phyloP scores from a whole-genome alignment of 1,284 basidiomycete species.

The Ceratobasidium sp. region DNA sequence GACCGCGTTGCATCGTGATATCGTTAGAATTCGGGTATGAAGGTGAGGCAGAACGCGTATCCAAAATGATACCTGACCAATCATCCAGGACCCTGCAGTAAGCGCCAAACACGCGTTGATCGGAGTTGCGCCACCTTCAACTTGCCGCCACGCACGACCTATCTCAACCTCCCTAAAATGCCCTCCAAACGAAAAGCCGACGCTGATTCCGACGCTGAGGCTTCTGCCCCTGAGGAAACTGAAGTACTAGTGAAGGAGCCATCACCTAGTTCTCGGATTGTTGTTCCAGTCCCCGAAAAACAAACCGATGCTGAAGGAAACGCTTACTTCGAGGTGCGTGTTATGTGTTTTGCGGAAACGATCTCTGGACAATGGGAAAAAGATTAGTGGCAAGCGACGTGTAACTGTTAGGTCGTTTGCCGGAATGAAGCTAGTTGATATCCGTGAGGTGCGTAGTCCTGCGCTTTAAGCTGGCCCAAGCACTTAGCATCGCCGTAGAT shows the following conservation, averaged over 20 bases:
- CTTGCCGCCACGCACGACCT: conserved; percentile 6
- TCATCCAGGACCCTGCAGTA: conserved; percentile 15
- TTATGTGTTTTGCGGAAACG: not conserved
- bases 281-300: conserved; percentile 29
- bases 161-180: not conserved
- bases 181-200: conserved; percentile 34
- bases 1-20: conserved; percentile 40
- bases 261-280: not conserved
- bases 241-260: not conserved
- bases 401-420: conserved; percentile 27
- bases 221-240: conserved; percentile 8
- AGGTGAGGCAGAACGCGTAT: conserved; percentile 36
- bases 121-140: conserved; percentile 28
- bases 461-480: not conserved
- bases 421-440: conserved; percentile 39
- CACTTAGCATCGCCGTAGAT: conserved; percentile 13
- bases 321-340: conserved; percentile 38
- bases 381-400: conserved; percentile 40
- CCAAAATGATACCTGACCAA: conserved; percentile 33
- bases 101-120: conserved; percentile 29
- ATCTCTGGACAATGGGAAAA: not conserved
- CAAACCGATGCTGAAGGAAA: conserved; percentile 41
- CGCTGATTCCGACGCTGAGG: conserved; percentile 28
- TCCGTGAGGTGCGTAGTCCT: conserved; percentile 31
- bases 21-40: conserved; percentile 14